Evolutionary conservation across 2,329 filamentous ascomycete genomes (phyloP).

Genomic region (Penicillium sp.): DNA sequence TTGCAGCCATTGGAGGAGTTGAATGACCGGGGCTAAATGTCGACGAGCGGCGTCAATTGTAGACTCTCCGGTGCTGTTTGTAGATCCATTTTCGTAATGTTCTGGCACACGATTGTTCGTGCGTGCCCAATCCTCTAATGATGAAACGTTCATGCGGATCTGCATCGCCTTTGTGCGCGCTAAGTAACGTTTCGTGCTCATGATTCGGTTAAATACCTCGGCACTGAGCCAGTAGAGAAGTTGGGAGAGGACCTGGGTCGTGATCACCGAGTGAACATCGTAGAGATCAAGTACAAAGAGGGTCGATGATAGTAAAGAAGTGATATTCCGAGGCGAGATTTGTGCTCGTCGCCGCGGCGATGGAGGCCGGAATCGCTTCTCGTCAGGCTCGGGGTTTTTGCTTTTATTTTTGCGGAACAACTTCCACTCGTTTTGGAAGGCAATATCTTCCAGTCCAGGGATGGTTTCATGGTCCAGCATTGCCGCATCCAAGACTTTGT

Average conservation of each 20-base stretch:
- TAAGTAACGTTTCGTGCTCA: slow-evolving; percentile 92
- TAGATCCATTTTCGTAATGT: slow-evolving; percentile 91
- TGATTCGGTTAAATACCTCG: slow-evolving; percentile 95
- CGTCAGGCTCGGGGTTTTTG: slow-evolving; percentile 78
- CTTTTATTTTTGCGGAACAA: slow-evolving; percentile 91
- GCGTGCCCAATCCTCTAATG: slow-evolving; percentile 92
- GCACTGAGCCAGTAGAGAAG: slow-evolving; percentile 94
- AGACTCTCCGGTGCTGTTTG: slow-evolving; percentile 78
- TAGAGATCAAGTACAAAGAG: slow-evolving; percentile 98
- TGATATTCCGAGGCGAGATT: slow-evolving; percentile 90
- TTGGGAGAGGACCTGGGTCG: slow-evolving; percentile 85
- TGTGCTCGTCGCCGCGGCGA: slow-evolving; percentile 92
- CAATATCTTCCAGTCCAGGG: slow-evolving; percentile 92
- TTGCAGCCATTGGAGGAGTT: slow-evolving; percentile 94
- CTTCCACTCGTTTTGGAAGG: slow-evolving; percentile 98
- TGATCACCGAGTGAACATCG: slow-evolving; percentile 96
- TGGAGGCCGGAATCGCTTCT: slow-evolving; percentile 87
- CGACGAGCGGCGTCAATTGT: slow-evolving; percentile 80
- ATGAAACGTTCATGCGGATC: slow-evolving; percentile 97
- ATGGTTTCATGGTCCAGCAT: slow-evolving; percentile 99
- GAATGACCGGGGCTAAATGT: slow-evolving; percentile 86
- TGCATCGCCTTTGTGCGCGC: slow-evolving; percentile 99
- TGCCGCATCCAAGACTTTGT: slow-evolving; percentile 88
- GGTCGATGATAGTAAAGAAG: slow-evolving; percentile 89
- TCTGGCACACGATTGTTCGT: slow-evolving; percentile 91